phyloP scores from a whole-genome alignment of 805 yeast species.

The Wickerhamiella allomyrinae region DNA sequence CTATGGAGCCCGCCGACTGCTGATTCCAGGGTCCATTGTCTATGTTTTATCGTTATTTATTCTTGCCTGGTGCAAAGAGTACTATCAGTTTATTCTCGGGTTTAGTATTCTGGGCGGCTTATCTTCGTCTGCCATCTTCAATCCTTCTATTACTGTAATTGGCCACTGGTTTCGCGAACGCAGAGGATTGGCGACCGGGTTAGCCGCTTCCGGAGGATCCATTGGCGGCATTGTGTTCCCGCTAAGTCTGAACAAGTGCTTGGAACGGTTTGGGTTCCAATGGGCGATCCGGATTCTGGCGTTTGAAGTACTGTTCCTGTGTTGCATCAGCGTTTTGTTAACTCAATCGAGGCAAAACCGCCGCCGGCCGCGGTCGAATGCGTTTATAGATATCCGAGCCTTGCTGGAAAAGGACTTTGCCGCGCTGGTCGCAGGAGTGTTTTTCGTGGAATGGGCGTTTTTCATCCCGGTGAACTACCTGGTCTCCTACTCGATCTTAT shows the following conservation, averaged over 20 bases:
- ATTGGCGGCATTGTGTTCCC: slow-evolving; percentile 54
- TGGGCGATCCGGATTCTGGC: slow-evolving; percentile 47
- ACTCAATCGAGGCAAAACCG: slow-evolving; percentile 26
- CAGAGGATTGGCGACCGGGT: slow-evolving; percentile 47
- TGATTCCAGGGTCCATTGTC: slow-evolving; percentile 33
- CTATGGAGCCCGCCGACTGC: slow-evolving; percentile 37
- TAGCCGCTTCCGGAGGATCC: slow-evolving; percentile 53
- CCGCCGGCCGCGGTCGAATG: slow-evolving; percentile 13
- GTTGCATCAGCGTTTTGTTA: slow-evolving; percentile 24
- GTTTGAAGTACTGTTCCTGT: slow-evolving; percentile 18
- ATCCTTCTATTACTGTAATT: slow-evolving; percentile 40
- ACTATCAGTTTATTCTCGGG: slow-evolving; percentile 46
- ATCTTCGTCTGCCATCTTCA: slow-evolving; percentile 29
- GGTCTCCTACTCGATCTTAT: slow-evolving; percentile 41
- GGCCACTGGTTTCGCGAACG: slow-evolving; percentile 48
- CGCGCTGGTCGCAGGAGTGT: slow-evolving; percentile 20
- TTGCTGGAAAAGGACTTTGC: slow-evolving; percentile 20
- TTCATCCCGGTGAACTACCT: slow-evolving; percentile 40
- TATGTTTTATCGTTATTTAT: slow-evolving; percentile 38
- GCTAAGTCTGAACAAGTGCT: slow-evolving; percentile 33
- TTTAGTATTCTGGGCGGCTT: slow-evolving; percentile 41
- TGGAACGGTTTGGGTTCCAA: slow-evolving; percentile 36
- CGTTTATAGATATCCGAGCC: slow-evolving; percentile 21
- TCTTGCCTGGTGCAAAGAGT: slow-evolving; percentile 33
- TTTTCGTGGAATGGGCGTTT: slow-evolving; percentile 37